Conservation (phyloP, 306 rosid species). For the Cucurbita maxima region DNA sequence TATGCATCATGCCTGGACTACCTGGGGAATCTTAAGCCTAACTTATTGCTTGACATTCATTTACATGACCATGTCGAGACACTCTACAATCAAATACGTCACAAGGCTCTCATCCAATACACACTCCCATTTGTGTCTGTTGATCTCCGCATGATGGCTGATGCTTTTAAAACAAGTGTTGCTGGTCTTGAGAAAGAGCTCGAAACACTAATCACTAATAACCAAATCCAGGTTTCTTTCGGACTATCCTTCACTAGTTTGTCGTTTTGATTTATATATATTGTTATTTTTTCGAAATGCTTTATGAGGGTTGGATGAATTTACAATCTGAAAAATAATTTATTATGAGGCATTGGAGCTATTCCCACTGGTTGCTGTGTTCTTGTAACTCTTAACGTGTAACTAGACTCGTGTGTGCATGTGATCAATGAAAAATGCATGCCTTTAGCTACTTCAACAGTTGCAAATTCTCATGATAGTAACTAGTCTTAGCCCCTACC, state of each 20-base stretch:
- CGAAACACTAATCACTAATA: slow-evolving; percentile 83
- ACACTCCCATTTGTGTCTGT: slow-evolving; percentile 91
- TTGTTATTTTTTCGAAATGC: neutral
- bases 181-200: slow-evolving; percentile 90
- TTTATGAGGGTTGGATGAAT: neutral
- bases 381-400: neutral
- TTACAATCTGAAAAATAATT: neutral
- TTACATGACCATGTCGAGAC: slow-evolving; percentile 90
- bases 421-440: neutral
- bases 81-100: slow-evolving; percentile 86
- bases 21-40: slow-evolving; percentile 89
- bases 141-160: slow-evolving; percentile 81
- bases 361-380: neutral
- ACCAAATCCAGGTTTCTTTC: slow-evolving; percentile 79
- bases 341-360: neutral
- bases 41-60: slow-evolving; percentile 71
- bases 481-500: neutral
- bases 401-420: neutral
- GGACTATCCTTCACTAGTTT: neutral
- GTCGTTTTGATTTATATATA: neutral
- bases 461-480: neutral
- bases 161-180: slow-evolving; percentile 90
- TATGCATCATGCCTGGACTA: slow-evolving; percentile 95
- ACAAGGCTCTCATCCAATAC: slow-evolving; percentile 90
- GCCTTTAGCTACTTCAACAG: neutral